Conservation (phyloP, 805 yeast species). For the Cyberlindnera saturnus region DNA sequence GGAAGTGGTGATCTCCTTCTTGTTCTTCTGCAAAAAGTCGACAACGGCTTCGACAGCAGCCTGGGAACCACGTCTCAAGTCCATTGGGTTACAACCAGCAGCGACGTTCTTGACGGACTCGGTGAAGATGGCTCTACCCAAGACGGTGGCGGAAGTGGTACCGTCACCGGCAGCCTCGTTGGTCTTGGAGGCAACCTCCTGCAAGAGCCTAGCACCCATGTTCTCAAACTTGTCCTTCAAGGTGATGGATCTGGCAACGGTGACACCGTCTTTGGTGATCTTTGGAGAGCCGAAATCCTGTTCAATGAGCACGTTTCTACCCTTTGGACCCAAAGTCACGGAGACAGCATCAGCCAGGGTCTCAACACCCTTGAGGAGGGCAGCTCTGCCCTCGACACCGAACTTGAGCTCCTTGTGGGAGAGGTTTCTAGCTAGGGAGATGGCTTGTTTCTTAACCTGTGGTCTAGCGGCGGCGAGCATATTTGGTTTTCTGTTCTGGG, state of each 20-base stretch:
- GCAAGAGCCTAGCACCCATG: conserved; percentile 92
- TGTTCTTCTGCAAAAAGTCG: conserved; percentile 76
- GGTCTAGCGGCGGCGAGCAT: conserved; percentile 25
- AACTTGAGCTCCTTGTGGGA: conserved; percentile 91
- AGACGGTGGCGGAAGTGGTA: conserved; percentile 95
- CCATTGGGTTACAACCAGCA: conserved; percentile 99
- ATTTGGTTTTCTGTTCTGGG: not conserved
- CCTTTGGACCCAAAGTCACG: conserved; percentile 96
- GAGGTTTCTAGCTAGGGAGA: conserved; percentile 25
- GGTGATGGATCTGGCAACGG: conserved; percentile 86
- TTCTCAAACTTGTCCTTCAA: conserved; percentile 93
- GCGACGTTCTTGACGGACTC: conserved; percentile 98
- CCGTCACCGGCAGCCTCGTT: conserved; percentile 99
- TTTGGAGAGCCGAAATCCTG: conserved; percentile 97
- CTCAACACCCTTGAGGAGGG: conserved; percentile 91
- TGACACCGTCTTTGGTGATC: conserved; percentile 99
- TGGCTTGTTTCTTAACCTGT: conserved; percentile 17
- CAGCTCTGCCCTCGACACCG: conserved; percentile 55
- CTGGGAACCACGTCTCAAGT: conserved; percentile 96
- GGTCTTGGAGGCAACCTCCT: conserved; percentile 97
- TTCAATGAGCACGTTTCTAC: conserved; percentile 95
- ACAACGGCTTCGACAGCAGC: conserved; percentile 97
- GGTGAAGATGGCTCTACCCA: conserved; percentile 94
- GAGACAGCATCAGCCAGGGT: conserved; percentile 85
- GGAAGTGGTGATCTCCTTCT: conserved; percentile 92